Evolutionary conservation across 106 monocot genomes (phyloP), one percentile per base, ranked within the genome.

Genomic region (Posidonia australis): DNA sequence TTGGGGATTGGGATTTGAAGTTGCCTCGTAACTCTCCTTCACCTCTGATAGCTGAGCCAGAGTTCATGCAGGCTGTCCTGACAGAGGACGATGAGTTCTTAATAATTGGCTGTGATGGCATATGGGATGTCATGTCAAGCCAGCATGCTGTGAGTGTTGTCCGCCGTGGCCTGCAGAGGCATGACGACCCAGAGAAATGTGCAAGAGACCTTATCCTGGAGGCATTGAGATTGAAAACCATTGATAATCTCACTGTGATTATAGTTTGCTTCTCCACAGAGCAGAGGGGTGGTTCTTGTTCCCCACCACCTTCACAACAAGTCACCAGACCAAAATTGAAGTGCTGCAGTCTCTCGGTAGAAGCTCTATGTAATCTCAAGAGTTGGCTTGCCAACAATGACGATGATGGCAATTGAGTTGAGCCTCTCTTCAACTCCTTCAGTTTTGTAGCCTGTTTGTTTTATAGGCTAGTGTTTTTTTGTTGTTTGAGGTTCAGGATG

Each of bases 1-100:
- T 93, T 17, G 93, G 93, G 1, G 88, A 93, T 52, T 93, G 88
- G 88, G 85, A 93, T 72, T 75, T 93, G 77, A 83, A 88, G 60
- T 83, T 85, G 5, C 25, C 88, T 76, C 85, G 88, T 71, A 46
- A 54, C 23, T 30, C 26, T 2, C 51, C 68, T 27, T 79, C 85
- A 9, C 88, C 93, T 0, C 88, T 93, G 10, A 93, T 71, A 36
- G 88, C 93, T 4, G 88, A 81, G 62, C 93, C 93, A 14, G 93
- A 93, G 76, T 70, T 93, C 25, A 86, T 64, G 75, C 63, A 17
- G 4, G 73, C 31, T 58, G 71, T 46, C 9, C 77, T 93, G n/a
- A 89, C 81, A 0, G 77, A 88, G 16, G 93, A 89, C 63, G 88
- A 93, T 16, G 93, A 93, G 75, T 93, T 93, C 70, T 70, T 93